Percentiles rank a stretch among this genome's conserved stretches.
Conservation (phyloP, 805 yeast genomes). For the Cyberlindnera americana region DNA sequence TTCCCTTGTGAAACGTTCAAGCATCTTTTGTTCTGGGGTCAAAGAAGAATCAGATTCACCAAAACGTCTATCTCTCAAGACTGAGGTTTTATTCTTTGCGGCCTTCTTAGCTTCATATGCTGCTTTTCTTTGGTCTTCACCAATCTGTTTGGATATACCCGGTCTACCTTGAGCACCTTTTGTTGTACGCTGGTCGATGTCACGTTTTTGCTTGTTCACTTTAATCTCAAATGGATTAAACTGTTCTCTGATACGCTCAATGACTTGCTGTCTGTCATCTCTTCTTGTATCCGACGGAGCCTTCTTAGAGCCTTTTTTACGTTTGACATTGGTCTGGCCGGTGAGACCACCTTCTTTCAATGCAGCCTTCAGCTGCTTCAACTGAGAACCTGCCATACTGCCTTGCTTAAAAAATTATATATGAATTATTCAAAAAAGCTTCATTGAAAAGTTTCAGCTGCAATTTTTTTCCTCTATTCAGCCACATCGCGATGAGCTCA, state of each 20-base stretch:
- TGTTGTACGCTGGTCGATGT: conserved; percentile 38
- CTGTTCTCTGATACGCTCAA: conserved; percentile 66
- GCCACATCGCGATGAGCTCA: conserved; percentile 5
- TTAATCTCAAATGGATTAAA: conserved; percentile 90
- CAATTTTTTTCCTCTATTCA: conserved; percentile 4
- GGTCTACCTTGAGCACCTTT: conserved; percentile 63
- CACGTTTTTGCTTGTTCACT: conserved; percentile 66
- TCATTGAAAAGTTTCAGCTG: not conserved
- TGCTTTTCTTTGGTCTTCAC: conserved; percentile 57
- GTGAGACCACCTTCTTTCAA: conserved; percentile 75
- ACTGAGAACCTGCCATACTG: conserved; percentile 83
- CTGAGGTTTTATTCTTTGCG: conserved; percentile 72
- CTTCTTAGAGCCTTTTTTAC: conserved; percentile 43
- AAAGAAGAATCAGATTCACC: conserved; percentile 76
- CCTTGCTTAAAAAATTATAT: not conserved
- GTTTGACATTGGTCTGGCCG: conserved; percentile 75
- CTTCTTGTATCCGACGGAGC: conserved; percentile 64
- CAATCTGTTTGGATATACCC: conserved; percentile 62
- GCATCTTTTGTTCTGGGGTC: conserved; percentile 90
- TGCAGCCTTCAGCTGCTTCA: conserved; percentile 76
- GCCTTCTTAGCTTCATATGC: conserved; percentile 63
- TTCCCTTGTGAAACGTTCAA: conserved; percentile 91
- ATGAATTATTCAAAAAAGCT: not conserved
- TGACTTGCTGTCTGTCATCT: conserved; percentile 57
- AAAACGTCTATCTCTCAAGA: conserved; percentile 79